Percentiles rank a stretch among this genome's conserved stretches.
These are phyloP conservation scores for Penicillium longicatenatum DNA, from an alignment of 495 filamentous ascomycete genomes.

Conservation along the genomic window DNA sequence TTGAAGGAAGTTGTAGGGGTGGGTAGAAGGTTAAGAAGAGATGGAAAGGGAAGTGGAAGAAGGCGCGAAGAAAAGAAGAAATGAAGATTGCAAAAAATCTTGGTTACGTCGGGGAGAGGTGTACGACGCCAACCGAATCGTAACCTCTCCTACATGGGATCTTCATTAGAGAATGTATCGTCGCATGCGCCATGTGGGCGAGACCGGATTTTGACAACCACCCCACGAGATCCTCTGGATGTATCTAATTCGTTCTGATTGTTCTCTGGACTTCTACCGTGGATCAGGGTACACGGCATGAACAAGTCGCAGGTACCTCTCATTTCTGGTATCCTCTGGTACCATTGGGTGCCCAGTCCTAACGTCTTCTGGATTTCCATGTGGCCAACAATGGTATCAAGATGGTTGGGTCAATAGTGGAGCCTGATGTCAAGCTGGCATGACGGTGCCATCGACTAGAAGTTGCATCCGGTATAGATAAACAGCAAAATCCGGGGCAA, in stretches of 20 bases:
- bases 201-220: constrained; percentile 3
- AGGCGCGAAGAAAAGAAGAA: constrained; percentile 1
- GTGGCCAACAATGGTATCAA: constrained; percentile 19
- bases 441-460: constrained; percentile 27
- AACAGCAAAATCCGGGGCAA: constrained; percentile 5
- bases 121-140: constrained; percentile 6
- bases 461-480: constrained; percentile 43
- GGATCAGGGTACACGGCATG: not conserved
- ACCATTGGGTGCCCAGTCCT: no score
- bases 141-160: constrained; percentile 5
- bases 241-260: constrained; percentile 1
- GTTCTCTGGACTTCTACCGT: not conserved
- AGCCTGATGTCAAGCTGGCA: constrained; percentile 11
- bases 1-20: not conserved
- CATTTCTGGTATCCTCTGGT: not conserved
- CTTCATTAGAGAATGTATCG: constrained; percentile 10
- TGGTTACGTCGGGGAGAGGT: constrained; percentile 4
- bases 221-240: constrained; percentile 2
- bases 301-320: constrained; percentile 4
- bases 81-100: not conserved
- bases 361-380: constrained; percentile 19
- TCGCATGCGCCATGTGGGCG: constrained; percentile 15
- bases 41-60: not conserved
- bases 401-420: constrained; percentile 8
- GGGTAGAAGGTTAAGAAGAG: constrained; percentile 5